Evolutionary conservation across 2,329 filamentous ascomycete genomes (phyloP), one percentile per base, ranked within the genome.

Genomic region (Fusarium temperatum): DNA sequence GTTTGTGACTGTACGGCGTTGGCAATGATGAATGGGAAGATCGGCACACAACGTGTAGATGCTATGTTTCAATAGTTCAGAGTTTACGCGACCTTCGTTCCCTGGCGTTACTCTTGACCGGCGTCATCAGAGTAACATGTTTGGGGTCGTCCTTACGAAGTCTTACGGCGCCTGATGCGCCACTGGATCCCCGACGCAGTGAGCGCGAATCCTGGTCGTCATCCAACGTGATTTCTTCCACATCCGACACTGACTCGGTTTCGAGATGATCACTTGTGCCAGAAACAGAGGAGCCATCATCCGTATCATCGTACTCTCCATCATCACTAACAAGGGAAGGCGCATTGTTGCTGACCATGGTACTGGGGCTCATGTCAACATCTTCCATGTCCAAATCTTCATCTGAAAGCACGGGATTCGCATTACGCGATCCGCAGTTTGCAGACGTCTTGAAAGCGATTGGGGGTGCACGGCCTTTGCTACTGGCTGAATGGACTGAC

Each of bases 311-410:
- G 77, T 93, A 94, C 79, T 94, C 93, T 76, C 92, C 92, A 78
- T 94, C 92, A 81, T 95, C 93, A 82, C 92, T 94, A 78, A 95
- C 92, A 55, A 95, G 87, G 76, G 92, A 94, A 28, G 93, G 93
- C 14, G 93, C 92, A 74, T 93, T 93, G 81, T 94, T 94, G 80
- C 92, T 93, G 57, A 91, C 87, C 50, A 91, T 83, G 1, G 91
- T 92, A 76, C 90, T 90, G 10, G 92, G 92, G 77, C 91, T 94
- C 65, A 93, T 82, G 61, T 93, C 90, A 53, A 86, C 85, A 62
- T 91, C 89, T 38, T 82, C 81, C 79, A 90, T 85, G 63, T 90
- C 87, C 51, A 86, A 83, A 61, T 87, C 87, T 72, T 87, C 87
- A 72, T 83, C 85, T 20, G 78, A 82, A 28, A 82, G 66, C 50